These are phyloP conservation scores for Zalaria obscura DNA, from an alignment of 2,329 filamentous ascomycete species.

Conservation along the genomic window DNA sequence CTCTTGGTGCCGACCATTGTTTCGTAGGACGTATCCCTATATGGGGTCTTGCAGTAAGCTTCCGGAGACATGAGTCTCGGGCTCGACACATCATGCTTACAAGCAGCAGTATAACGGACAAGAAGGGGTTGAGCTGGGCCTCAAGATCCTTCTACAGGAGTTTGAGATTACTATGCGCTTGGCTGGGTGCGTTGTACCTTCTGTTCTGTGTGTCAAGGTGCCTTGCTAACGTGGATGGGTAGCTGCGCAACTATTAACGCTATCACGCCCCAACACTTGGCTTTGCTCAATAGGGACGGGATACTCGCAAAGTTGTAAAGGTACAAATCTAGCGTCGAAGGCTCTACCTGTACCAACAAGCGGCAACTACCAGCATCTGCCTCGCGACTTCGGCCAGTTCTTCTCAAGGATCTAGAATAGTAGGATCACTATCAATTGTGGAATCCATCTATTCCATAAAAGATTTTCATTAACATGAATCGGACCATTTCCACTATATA, in stretches of 20 bases:
- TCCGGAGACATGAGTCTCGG: not conserved
- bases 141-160: conserved; percentile 7
- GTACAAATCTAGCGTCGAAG: not conserved
- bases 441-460: too few species aligned
- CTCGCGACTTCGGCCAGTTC: too few species aligned
- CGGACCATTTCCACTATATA: too few species aligned
- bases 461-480: too few species aligned
- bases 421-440: too few species aligned
- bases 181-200: conserved; percentile 1
- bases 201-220: not conserved
- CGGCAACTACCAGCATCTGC: too few species aligned
- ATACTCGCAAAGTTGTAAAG: conserved; percentile 1
- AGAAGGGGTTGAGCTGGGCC: conserved; percentile 10
- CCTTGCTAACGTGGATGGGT: not conserved
- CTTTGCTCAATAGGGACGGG: conserved; percentile 3
- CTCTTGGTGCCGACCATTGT: conserved; percentile 27
- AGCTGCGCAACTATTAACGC: conserved; percentile 6
- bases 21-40: conserved; percentile 5
- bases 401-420: too few species aligned
- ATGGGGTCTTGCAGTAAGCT: conserved; percentile 7
- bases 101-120: conserved; percentile 16
- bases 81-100: not conserved
- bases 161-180: conserved; percentile 5
- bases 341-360: too few species aligned
- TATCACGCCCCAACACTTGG: conserved; percentile 5